Percentiles rank a stretch among this genome's conserved stretches.
Evolutionary conservation across 768 basidiomycete genomes (phyloP).

Genomic region (Terana coerulea): DNA sequence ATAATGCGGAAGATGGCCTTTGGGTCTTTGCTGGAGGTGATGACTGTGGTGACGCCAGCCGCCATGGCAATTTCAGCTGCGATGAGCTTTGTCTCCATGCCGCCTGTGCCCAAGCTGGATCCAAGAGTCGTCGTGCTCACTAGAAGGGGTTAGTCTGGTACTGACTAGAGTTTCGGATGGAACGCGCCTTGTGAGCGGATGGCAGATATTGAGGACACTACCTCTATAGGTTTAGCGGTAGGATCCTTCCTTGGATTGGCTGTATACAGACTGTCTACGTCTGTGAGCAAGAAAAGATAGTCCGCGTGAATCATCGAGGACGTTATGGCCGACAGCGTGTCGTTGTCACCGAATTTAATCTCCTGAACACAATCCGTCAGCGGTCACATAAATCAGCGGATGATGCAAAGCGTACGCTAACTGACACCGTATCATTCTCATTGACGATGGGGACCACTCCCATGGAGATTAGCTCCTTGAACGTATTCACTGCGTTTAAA

Average conservation of each 20-base stretch:
- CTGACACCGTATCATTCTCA: constrained; percentile 98
- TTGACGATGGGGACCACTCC: constrained; percentile 98
- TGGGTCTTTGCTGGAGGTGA: constrained; percentile 80
- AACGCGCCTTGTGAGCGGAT: constrained; percentile 75
- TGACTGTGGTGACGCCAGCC: constrained; percentile 90
- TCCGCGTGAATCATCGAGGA: constrained; percentile 98
- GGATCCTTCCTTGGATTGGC: constrained; percentile 93
- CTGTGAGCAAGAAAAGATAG: constrained; percentile 93
- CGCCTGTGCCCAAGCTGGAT: constrained; percentile 91
- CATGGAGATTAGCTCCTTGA: constrained; percentile 87
- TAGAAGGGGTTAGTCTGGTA: constrained; percentile 25
- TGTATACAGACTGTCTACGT: constrained; percentile 94
- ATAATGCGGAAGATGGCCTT: constrained; percentile 77
- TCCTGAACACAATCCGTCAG: constrained; percentile 53
- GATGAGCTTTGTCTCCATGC: constrained; percentile 99
- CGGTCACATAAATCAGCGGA: background rate
- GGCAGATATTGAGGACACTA: constrained; percentile 77
- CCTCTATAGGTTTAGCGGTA: constrained; percentile 70
- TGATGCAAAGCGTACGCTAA: constrained; percentile 64
- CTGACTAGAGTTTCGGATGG: background rate
- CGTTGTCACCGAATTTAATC: constrained; percentile 99
- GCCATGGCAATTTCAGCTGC: constrained; percentile 97
- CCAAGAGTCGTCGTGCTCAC: constrained; percentile 93
- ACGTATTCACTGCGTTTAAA: constrained; percentile 93
- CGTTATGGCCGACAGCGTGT: constrained; percentile 95